These are phyloP conservation scores for Acacia acuminata DNA, from an alignment of 306 rosid genomes.

Conservation along the genomic window DNA sequence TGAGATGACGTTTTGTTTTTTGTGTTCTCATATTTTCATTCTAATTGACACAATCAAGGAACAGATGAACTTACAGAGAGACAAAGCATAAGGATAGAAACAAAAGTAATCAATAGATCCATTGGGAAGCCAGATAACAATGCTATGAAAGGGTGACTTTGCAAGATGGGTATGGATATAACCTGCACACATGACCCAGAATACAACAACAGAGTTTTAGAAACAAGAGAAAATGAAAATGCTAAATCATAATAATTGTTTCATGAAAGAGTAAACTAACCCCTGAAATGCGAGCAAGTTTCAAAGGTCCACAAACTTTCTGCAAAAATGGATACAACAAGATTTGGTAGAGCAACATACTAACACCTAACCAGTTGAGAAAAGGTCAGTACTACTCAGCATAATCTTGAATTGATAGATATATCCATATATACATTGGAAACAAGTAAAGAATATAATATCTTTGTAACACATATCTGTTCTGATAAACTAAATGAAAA, in stretches of 20 bases:
- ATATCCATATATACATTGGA: neutral
- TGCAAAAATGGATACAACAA: conserved; percentile 50
- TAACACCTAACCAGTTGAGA: conserved; percentile 48
- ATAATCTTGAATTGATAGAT: neutral
- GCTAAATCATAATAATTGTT: neutral
- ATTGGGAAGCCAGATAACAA: conserved; percentile 43
- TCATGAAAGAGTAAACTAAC: conserved; percentile 43
- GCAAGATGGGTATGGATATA: conserved; percentile 63
- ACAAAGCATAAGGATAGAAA: conserved; percentile 48
- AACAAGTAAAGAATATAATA: neutral
- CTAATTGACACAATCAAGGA: neutral
- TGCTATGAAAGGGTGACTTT: conserved; percentile 58
- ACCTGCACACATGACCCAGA: conserved; percentile 40
- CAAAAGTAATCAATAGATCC: conserved; percentile 39
- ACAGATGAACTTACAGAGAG: conserved; percentile 53
- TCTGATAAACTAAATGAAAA: no score
- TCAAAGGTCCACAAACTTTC: conserved; percentile 56
- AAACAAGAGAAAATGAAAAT: neutral
- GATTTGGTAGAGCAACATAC: conserved; percentile 59
- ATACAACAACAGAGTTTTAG: neutral
- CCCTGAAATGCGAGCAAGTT: conserved; percentile 44
- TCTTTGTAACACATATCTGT: neutral
- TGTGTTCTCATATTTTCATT: neutral
- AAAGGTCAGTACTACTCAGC: conserved; percentile 7
- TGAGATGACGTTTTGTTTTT: neutral